A percentile compares a stretch with the other conserved stretches of the same genome.
These are phyloP conservation scores for Persicaria maculosa DNA, from an alignment of 148 eudicot genomes.

Conservation along the genomic window DNA sequence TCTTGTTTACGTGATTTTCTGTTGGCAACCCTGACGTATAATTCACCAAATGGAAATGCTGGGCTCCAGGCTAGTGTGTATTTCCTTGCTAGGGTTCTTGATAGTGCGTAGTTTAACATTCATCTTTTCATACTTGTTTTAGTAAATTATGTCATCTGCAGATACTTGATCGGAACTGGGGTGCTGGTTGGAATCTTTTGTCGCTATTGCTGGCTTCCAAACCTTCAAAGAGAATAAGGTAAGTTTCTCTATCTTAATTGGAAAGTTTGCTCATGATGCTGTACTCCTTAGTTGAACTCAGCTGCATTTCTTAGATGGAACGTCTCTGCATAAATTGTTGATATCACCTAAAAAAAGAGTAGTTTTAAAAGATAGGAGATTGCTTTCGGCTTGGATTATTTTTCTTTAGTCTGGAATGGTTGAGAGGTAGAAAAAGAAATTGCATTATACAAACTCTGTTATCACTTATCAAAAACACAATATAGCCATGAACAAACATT, in stretches of 20 bases:
- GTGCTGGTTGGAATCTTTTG: constrained; percentile 95
- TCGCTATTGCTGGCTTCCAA: constrained; percentile 77
- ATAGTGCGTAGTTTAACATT: not conserved
- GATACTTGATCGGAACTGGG: constrained; percentile 99
- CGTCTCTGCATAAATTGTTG: not conserved
- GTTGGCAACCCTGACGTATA: constrained; percentile 46
- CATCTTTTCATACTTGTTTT: not conserved
- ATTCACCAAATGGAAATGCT: constrained; percentile 62
- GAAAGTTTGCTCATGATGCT: not conserved
- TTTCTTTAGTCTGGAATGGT: not conserved
- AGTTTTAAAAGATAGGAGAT: not conserved
- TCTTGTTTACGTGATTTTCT: constrained; percentile 94
- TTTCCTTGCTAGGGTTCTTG: not conserved
- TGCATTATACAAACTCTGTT: not conserved
- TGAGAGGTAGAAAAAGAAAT: not conserved
- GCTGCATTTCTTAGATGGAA: not conserved
- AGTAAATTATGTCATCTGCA: constrained; percentile 22
- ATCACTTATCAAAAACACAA: not conserved
- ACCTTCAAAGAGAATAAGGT: constrained; percentile 85
- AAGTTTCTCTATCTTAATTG: not conserved
- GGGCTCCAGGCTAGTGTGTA: constrained; percentile 71
- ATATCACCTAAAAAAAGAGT: not conserved
- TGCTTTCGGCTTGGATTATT: not conserved
- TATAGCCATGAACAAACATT: not conserved
- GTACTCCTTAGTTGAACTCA: not conserved